Conservation (phyloP, 176 grass and related monocot species). For the Carex kokanica region DNA sequence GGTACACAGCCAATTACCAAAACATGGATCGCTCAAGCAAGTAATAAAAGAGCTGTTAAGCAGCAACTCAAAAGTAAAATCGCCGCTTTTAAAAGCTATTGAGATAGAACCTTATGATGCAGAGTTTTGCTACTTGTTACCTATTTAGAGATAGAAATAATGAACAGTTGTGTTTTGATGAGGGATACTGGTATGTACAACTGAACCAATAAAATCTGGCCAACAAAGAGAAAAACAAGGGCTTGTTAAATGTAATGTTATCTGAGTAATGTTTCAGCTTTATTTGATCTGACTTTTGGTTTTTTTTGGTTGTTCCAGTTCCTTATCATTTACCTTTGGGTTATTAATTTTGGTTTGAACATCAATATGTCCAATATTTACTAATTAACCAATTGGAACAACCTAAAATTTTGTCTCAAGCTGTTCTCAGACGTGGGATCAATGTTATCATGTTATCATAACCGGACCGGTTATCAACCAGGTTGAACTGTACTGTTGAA, state of each 20-base stretch:
- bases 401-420: background rate
- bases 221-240: background rate
- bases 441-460: background rate
- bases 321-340: background rate
- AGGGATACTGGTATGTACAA: background rate
- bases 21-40: constrained; percentile 35
- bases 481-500: no score
- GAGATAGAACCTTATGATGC: constrained; percentile 63
- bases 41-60: constrained; percentile 68
- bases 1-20: constrained; percentile 85
- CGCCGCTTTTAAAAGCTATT: constrained; percentile 38
- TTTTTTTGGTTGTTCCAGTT: background rate
- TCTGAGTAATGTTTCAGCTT: background rate
- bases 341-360: background rate
- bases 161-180: background rate
- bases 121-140: constrained; percentile 72
- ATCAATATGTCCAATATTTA: background rate
- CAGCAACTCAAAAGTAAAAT: constrained; percentile 18
- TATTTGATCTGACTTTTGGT: background rate
- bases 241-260: background rate
- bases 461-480: no score
- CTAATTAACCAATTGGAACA: background rate
- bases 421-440: background rate
- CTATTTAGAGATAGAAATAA: constrained; percentile 28
- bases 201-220: background rate